Base-by-base conservation (phyloP, 371 early-diverging fungal species). In the Gilbertella persicaria region DNA sequence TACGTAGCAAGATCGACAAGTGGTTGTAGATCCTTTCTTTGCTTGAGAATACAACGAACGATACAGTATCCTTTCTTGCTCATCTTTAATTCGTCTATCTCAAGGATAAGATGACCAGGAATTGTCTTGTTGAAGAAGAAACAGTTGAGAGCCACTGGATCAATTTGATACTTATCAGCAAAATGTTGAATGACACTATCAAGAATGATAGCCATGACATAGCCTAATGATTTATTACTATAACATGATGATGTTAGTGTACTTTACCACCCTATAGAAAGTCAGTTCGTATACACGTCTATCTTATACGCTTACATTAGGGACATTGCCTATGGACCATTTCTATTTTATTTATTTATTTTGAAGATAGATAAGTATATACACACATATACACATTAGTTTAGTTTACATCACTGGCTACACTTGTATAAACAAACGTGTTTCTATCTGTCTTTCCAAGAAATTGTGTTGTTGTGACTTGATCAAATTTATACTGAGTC, bases 1-100 rank as follows among this genome's bases (percentile, higher is more conserved):
- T 72, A 70, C 2, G 58, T 51, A 0, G 45, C 45, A 6, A 67
- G 9, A 1, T 28, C 20, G 0, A 8, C 9, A n/a, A 71, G 45
- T 7, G 52, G 19, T 9, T 19, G 16, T 20, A 55, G 30, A 33
- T 64, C 69, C 35, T 66, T 59, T 38, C 39, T 46, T 47, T 76
- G 76, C 30, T 64, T 72, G 1, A 74, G 38, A 20, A 58, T 37
- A 1, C 65, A 65, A 16, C 64, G 57, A 10, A 58, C 55, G 0
- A 74, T 17, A 47, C 72, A 71, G 29, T 78, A 78, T 10, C 78
- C 78, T 20, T 68, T 73, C 2, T 45, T 50, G 30, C 70, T 69
- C 53, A 45, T 60, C 47, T 78, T 78, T 8, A 74, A 37, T 25
- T 67, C 62, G 14, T 64, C 42, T 9, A 78, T 63, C 24, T 71